Evolutionary conservation across 305 asterid genomes (phyloP), one percentile per base, ranked within the genome.

Genomic region (Stenogyne calaminthoides): DNA sequence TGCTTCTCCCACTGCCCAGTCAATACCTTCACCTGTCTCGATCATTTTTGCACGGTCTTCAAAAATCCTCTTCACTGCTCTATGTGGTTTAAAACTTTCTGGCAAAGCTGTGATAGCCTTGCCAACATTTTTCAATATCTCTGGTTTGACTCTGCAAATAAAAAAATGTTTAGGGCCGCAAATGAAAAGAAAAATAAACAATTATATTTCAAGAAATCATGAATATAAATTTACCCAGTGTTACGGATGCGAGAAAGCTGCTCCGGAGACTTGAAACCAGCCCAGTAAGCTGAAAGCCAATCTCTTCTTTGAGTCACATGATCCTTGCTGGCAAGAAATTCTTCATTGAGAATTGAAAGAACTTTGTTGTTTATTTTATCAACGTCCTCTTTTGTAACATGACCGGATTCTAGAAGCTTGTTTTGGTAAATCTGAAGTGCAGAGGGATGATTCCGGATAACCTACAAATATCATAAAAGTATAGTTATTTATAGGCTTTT

Each of bases 201-300:
- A 61, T 37, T 16, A 20, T 16, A 69, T 32, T 32, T 58, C 11
- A 59, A 9, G 61, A 56, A 57, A 22, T 34, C 14, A 62, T 8
- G 47, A 34, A 62, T 16, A 57, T 22, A 59, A 76, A 34, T 8
- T 64, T 88, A 93, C 98, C 98, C 96, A 73, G 96, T 93, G 87
- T 93, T 86, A 47, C 98, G 88, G 65, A 88, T 83, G 40, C 97
- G 96, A 55, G 98, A 93, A 70, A 93, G 90, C 83, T 93, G 98
- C 74, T 89, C 93, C 16, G 97, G 98, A 85, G 98, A 93, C 86
- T 93, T 93, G 82, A 93, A 93, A 57, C 97, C 97, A 67, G 85
- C 64, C 98, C 98, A 93, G 84, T 89, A 93, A 54, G 97, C 97
- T 61, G 98, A 91, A 80, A 93, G 98, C 98, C 99, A 94, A 84